Base-by-base conservation (phyloP, 495 filamentous ascomycete genomes). In the Lindgomyces ingoldianus region DNA sequence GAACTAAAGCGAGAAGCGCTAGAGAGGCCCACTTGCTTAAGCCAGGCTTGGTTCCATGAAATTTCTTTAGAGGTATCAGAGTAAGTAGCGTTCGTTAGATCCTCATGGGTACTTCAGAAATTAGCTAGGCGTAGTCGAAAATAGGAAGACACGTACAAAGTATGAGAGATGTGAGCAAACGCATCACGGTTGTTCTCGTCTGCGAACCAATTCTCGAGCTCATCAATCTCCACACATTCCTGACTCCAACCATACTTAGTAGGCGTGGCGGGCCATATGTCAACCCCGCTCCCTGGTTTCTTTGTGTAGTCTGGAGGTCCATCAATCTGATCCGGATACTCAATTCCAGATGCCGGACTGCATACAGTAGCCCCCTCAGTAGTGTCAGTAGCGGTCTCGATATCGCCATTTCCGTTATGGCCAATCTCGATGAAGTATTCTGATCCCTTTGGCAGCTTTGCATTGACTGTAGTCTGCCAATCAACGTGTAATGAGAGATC, bases 351-450 rank as follows among this genome's bases (percentile, higher is more conserved):
- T 36, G 75, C 73, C n/a, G 64, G 62, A 25, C 41, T 56, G 42
- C 62, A 73, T 0, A 18, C n/a, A 22, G n/a, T 30, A 6, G 27
- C 39, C 2, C 61, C 58, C 0, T 56, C 51, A 27, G 60, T 49
- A 11, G 69, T 68, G 44, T 69, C 59, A 8, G 58, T 58, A 11
- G 67, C 69, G 25, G 56, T 47, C 42, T 70, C 63, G 59, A 87
- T 84, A 64, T 85, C 83, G 27, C 84, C 84, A 65, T 86, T 86
- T 25, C 84, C 84, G 55, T 86, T 86, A 75, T 85, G 81, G 11
- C 81, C 83, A 47, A 85, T 75, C 60, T 87, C 84, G 12, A 83
- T 75, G 30, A 79, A 81, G 69, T 80, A 87, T 57, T 70, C 67
- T 53, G 83, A 85, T 11, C 84, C 84, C 11, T 77, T 25, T 36